Evolutionary conservation across 306 rosid species (phyloP).

Genomic region (Cicer chorassanicum): DNA sequence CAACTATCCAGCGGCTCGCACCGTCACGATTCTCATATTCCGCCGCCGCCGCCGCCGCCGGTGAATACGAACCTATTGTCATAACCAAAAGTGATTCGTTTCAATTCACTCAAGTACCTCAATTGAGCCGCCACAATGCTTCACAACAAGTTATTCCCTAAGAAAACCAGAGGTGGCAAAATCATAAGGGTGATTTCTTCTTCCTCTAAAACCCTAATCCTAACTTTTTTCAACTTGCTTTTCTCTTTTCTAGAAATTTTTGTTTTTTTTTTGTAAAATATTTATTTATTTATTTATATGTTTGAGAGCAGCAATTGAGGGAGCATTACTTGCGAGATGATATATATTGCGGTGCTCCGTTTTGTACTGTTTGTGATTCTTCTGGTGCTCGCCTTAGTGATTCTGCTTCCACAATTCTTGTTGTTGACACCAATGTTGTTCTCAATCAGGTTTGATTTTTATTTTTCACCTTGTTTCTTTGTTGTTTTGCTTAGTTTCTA

Average conservation of each 20-base stretch:
- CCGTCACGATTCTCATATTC: not conserved
- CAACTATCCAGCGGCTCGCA: conserved; percentile 3
- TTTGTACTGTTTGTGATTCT: conserved; percentile 67
- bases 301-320: conserved; percentile 68
- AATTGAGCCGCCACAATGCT: conserved; percentile 55
- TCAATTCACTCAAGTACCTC: not conserved
- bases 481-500: not conserved
- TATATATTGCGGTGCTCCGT: conserved; percentile 82
- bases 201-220: conserved; percentile 40
- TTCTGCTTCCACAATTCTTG: conserved; percentile 70
- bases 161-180: conserved; percentile 81
- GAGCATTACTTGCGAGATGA: conserved; percentile 94
- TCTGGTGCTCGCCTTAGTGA: conserved; percentile 66
- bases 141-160: conserved; percentile 80
- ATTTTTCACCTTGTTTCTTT: not conserved
- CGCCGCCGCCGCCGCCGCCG: not conserved
- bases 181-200: conserved; percentile 65
- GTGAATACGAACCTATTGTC: not conserved
- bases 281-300: not conserved
- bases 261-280: not conserved
- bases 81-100: no score
- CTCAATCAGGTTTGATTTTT: conserved; percentile 65
- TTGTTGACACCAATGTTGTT: conserved; percentile 90
- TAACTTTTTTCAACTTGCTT: not conserved
- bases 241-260: not conserved